A percentile compares a stretch with the other conserved stretches of the same genome.
Evolutionary conservation across 164 flowering plant species (phyloP).

Genomic region (Brasenia schreberi): DNA sequence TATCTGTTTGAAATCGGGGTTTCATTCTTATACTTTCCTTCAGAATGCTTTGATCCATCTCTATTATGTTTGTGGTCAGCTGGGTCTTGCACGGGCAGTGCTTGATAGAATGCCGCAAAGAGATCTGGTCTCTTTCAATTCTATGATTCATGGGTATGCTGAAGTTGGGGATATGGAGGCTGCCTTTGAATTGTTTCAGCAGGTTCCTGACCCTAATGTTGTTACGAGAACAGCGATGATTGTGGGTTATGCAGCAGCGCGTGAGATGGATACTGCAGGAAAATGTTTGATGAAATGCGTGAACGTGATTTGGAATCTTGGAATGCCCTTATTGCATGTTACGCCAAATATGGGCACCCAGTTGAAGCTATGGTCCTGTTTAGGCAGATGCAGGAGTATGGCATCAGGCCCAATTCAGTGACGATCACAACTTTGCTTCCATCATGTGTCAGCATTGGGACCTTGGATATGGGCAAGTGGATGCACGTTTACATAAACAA

Average conservation of each 20-base stretch:
- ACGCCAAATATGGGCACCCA: constrained; percentile 9
- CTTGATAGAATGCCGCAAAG: constrained; percentile 14
- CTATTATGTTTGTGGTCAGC: constrained; percentile 7
- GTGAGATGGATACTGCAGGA: constrained; percentile 12
- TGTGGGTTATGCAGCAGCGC: constrained; percentile 11
- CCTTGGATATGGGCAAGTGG: constrained; percentile 21
- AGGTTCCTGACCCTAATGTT: constrained; percentile 9
- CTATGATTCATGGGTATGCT: constrained; percentile 16
- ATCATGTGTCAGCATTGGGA: constrained; percentile 18
- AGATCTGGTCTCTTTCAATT: constrained; percentile 16
- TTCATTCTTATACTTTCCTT: constrained; percentile 8
- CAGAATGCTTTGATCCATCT: constrained; percentile 14
- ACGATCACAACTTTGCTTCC: constrained; percentile 11
- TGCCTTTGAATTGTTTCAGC: constrained; percentile 10
- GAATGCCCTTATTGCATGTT: constrained; percentile 13
- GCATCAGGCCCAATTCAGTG: constrained; percentile 10
- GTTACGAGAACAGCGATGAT: constrained; percentile 17
- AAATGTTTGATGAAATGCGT: constrained; percentile 18
- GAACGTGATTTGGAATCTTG: constrained; percentile 13
- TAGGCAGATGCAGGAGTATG: constrained; percentile 10
- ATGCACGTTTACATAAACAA: constrained; percentile 13
- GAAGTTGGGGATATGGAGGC: constrained; percentile 12
- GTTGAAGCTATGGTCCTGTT: constrained; percentile 11
- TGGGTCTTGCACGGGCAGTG: constrained; percentile 6
- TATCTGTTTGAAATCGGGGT: constrained; percentile 9